Base-by-base conservation (phyloP, 306 rosid genomes). In the Trifolium pratense region DNA sequence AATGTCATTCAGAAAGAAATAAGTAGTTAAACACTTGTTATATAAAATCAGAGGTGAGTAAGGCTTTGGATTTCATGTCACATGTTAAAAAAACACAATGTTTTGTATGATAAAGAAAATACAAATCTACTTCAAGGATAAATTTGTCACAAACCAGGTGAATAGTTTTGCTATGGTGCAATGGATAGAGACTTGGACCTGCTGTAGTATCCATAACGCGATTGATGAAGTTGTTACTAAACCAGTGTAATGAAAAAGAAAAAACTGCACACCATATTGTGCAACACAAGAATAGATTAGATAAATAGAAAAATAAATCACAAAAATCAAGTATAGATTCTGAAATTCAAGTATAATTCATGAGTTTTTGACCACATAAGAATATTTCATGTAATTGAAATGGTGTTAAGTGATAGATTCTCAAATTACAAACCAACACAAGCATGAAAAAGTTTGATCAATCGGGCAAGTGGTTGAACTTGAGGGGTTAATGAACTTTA, bases 131-230 rank as follows among this genome's bases (percentile, higher is more conserved):
- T 16, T 63, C 53, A 25, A 55, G 71, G 32, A 55, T 17, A 74
- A 77, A 13, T 25, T 39, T 64, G 55, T 14, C 18, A 84, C 91
- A 55, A 75, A 87, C 91, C 89, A 87, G 82, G 66, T 90, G 96
- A 73, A 90, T 46, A 49, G 83, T 87, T 82, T 90, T 87, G 80
- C 78, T 51, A 45, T 86, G 89, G 67, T 87, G 87, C 85, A 79
- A 76, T 0, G 96, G 96, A 59, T 85, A 87, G 52, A 87, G 82
- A 79, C 55, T 77, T 80, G 36, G 79, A 65, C 73, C 76, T 15
- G 43, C 77, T 18, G 83, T 57, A 51, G 78, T 25, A 70, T 76
- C 87, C 90, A 88, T 88, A 53, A 60, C 93, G 16, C 34, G 18
- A 60, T 5, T 17, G 18, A 63, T 23, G 42, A 58, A 36, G 66